These are phyloP conservation scores for Penicillium bialowiezense DNA, from an alignment of 495 filamentous ascomycete genomes.

Conservation along the genomic window DNA sequence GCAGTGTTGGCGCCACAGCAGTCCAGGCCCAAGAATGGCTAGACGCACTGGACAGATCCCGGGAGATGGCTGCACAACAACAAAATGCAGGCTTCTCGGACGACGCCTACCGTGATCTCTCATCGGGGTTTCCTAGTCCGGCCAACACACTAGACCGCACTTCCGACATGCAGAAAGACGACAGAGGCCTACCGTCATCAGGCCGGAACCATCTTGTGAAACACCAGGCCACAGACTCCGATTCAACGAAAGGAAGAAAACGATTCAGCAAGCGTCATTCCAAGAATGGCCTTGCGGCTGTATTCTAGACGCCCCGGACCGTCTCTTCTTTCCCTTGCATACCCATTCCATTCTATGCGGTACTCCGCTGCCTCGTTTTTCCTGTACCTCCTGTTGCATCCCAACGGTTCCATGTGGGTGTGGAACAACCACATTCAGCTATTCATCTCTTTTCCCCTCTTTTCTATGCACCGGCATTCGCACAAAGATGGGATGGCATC, in stretches of 20 bases:
- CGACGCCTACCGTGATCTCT: slow-evolving; percentile 67
- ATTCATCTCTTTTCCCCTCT: slow-evolving; percentile 10
- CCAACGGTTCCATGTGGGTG: background rate
- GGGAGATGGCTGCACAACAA: slow-evolving; percentile 74
- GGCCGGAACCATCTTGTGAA: slow-evolving; percentile 49
- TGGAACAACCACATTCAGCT: background rate
- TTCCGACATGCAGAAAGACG: slow-evolving; percentile 39
- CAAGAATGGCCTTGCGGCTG: slow-evolving; percentile 83
- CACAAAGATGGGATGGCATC: slow-evolving; percentile 16
- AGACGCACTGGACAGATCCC: slow-evolving; percentile 75
- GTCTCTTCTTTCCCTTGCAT: background rate
- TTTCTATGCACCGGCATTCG: slow-evolving; percentile 9
- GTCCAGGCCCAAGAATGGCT: slow-evolving; percentile 79
- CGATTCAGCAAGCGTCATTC: slow-evolving; percentile 87
- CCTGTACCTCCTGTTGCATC: background rate
- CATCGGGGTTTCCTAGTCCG: slow-evolving; percentile 70
- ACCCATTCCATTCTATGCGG: background rate
- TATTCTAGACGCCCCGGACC: slow-evolving; percentile 51
- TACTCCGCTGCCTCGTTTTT: background rate
- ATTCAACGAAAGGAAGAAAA: slow-evolving; percentile 64
- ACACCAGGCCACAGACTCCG: slow-evolving; percentile 45
- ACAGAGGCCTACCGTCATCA: slow-evolving; percentile 19
- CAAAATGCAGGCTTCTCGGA: slow-evolving; percentile 62
- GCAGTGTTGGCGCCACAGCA: slow-evolving; percentile 42
- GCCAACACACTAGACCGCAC: slow-evolving; percentile 68